Evolutionary conservation across 345 rosid species (phyloP), one percentile per base, ranked within the genome.

Genomic region (Sonneratia caseolaris): DNA sequence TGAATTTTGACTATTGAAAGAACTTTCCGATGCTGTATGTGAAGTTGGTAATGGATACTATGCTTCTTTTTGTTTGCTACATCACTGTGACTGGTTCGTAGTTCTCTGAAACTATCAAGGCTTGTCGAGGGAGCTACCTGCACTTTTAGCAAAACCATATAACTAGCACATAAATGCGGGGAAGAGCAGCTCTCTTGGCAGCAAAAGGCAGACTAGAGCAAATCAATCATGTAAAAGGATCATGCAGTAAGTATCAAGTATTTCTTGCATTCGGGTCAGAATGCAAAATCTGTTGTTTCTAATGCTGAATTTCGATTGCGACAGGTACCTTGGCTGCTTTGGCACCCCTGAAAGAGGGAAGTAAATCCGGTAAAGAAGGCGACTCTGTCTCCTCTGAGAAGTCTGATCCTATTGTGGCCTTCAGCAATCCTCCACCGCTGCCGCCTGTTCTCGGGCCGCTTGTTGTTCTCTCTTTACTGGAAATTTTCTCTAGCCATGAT

Each of bases 381-480:
- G 66, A 64, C 68, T 48, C 36, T 1, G 36, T 75, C 13, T 36
- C 73, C 47, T 57, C 32, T 35, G 88, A 78, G 70, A 78, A 78
- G 37, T 71, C 74, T 2, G 90, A 85, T 49, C 90, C 88, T 8
- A 70, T 74, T 27, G 86, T 78, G 55, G 85, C 95, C 68, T 86
- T 87, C 72, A 76, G 88, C 72, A 86, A 77, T 72, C 94, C 89
- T 3, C 90, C 85, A 0, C 90, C 82, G 1, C 71, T 77, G 12
- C 79, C 85, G 0, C 90, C 90, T 11, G 57, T 87, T 57, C 61
- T 87, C 1, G 92, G 88, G 64, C 91, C 92, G 0, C 27, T 88
- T 48, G 66, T 89, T 71, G 84, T 84, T 70, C 81, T 86, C 61
- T 86, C 86, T 2, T 73, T 84, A 77, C 73, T 86, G 12, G 89